Evolutionary conservation across 75 land plant genomes (phyloP).

Genomic region (Cunninghamia lanceolata): DNA sequence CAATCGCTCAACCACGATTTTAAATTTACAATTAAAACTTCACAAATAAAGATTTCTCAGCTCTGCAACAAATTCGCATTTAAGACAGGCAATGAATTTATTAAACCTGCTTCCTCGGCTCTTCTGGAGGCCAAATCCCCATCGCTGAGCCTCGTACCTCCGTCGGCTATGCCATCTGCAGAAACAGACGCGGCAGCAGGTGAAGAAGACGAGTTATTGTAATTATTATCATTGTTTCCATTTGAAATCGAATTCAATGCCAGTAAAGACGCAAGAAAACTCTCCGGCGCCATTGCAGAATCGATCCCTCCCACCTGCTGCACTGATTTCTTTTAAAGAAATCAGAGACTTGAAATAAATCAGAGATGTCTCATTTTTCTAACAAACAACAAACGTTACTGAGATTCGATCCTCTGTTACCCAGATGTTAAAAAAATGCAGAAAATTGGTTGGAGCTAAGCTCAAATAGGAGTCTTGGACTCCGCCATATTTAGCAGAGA

Average conservation of each 20-base stretch:
- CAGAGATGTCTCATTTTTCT: background rate
- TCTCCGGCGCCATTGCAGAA: background rate
- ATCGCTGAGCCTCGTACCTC: slow-evolving; percentile 47
- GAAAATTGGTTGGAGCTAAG: background rate
- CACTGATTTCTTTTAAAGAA: background rate
- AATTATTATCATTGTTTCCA: background rate
- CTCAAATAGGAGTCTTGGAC: background rate
- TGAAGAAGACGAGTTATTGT: background rate
- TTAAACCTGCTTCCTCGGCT: slow-evolving; percentile 85
- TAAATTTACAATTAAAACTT: background rate
- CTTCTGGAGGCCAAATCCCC: slow-evolving; percentile 74
- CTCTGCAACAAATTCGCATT: background rate
- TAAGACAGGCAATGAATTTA: background rate
- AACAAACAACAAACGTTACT: background rate
- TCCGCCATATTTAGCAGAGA: background rate
- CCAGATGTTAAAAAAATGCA: background rate
- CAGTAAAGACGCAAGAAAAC: background rate
- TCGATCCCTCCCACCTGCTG: background rate
- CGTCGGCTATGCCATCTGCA: background rate
- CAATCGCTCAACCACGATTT: background rate
- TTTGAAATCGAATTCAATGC: slow-evolving; percentile 1
- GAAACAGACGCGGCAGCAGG: background rate
- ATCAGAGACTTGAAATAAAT: background rate
- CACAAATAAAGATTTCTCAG: background rate
- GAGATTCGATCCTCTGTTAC: background rate